Base-by-base conservation (phyloP, 306 rosid species). In the Malus asiatica region DNA sequence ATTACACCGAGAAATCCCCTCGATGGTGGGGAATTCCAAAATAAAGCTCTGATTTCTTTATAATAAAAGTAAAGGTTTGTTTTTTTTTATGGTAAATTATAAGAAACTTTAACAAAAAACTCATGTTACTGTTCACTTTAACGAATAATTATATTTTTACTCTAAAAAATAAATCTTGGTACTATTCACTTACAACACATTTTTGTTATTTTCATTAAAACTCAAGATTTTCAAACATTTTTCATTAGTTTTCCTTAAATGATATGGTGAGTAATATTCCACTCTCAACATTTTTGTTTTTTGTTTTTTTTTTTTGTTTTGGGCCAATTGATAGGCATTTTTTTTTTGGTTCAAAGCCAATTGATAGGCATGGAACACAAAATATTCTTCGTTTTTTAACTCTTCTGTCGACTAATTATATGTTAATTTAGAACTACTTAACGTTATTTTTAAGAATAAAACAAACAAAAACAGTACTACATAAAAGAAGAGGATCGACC, bases 121-220 rank as follows among this genome's bases (percentile, higher is more conserved):
- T 33, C 0, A 0, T 1, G 6, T 0, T 33, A 33, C 1, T 33
- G 7, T 33, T 33, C 1, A 32, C 35, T 32, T 0, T 32, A 32
- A 32, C 0, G 6, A 32, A 32, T 5, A 33, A 33, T 1, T 0
- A 33, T 5, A 33, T 33, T 33, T 33, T 33, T 33, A 33, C 7
- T 33, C 35, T 33, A 33, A 33, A 33, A 33, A 33, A 6, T 33
- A 6, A 5, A 33, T 33, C 35, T 0, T 33, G 35, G 1, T 33
- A 33, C 7, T 33, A 33, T 33, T 33, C 0, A 33, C 35, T 33
- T 33, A 33, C 6, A 33, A 33, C 35, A 33, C 7, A 0, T 33
- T 33, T 33, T 33, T 33, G 6, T 33, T 1, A 33, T 33, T 33
- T 33, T 33, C 6, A 1, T 33, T 33, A 33, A 33, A 33, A 33